Conservation (phyloP, 2,329 filamentous ascomycete species). For the Stachybotrys chlorohalonatus region DNA sequence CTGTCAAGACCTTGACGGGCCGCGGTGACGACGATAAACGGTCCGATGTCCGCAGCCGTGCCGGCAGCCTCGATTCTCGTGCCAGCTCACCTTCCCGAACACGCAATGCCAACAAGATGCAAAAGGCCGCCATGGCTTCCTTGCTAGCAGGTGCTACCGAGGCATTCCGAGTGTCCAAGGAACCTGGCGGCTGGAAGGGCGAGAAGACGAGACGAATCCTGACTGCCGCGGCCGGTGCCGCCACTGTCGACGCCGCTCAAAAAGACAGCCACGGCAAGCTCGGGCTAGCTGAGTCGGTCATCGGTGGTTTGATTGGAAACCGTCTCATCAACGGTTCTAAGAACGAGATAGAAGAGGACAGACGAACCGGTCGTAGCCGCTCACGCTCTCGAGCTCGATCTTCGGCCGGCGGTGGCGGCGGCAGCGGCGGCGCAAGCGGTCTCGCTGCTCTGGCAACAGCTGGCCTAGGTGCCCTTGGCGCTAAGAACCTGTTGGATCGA, state of each 20-base stretch:
- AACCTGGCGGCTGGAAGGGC: constrained; percentile 81
- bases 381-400: constrained; percentile 60
- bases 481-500: constrained; percentile 49
- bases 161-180: constrained; percentile 82
- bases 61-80: constrained; percentile 33
- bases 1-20: constrained; percentile 50
- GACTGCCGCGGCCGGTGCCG: constrained; percentile 78
- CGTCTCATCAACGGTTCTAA: constrained; percentile 74
- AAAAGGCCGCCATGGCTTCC: constrained; percentile 86
- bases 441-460: constrained; percentile 57
- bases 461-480: constrained; percentile 50
- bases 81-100: constrained; percentile 46
- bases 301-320: constrained; percentile 81
- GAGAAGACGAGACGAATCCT: constrained; percentile 87
- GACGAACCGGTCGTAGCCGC: constrained; percentile 52
- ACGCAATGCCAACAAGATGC: constrained; percentile 50
- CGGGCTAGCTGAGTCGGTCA: constrained; percentile 75
- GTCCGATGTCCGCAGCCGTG: constrained; percentile 35
- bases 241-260: constrained; percentile 72
- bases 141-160: constrained; percentile 84
- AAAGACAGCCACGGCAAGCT: constrained; percentile 70
- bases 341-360: constrained; percentile 55
- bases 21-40: constrained; percentile 31
- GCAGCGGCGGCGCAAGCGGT: constrained; percentile 36
- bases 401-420: constrained; percentile 29